Evolutionary conservation across 2,329 filamentous ascomycete species (phyloP).

Genomic region (Microcyclosporella mali): DNA sequence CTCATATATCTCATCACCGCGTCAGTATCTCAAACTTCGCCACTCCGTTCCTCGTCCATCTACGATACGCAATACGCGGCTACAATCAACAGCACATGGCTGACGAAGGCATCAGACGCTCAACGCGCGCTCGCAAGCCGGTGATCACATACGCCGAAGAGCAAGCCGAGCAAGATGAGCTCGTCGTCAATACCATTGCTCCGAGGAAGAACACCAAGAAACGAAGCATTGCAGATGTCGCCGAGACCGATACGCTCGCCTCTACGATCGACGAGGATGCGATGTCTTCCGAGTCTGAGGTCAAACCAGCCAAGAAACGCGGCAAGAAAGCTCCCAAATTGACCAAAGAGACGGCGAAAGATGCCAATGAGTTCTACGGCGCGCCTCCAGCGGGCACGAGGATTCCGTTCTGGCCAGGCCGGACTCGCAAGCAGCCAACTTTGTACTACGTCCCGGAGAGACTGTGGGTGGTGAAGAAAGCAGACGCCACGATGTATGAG

Average conservation of each 20-base stretch:
- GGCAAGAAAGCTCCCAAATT: not conserved
- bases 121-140: conserved; percentile 15
- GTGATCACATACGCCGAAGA: conserved; percentile 18
- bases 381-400: conserved; percentile 5
- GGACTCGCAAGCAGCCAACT: conserved; percentile 2
- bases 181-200: not conserved
- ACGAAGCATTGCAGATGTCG: conserved; percentile 3
- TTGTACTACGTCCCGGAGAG: not conserved
- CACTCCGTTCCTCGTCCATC: not conserved
- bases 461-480: not conserved
- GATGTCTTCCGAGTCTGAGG: not conserved
- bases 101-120: conserved; percentile 13
- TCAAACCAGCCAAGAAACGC: conserved; percentile 8
- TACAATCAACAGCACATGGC: too few relatives aligned
- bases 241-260: not conserved
- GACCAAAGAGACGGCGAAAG: too few relatives aligned
- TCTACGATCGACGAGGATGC: not conserved
- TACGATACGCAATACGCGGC: too few relatives aligned
- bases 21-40: not conserved
- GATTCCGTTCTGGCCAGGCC: conserved; percentile 1
- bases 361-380: conserved; percentile 5
- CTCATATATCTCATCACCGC: not conserved
- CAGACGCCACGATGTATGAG: not conserved
- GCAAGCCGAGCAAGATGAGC: conserved; percentile 10
- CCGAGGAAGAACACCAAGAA: conserved; percentile 1